Evolutionary conservation across 2,329 filamentous ascomycete species (phyloP).

Genomic region (Hyphodiscus sp.): DNA sequence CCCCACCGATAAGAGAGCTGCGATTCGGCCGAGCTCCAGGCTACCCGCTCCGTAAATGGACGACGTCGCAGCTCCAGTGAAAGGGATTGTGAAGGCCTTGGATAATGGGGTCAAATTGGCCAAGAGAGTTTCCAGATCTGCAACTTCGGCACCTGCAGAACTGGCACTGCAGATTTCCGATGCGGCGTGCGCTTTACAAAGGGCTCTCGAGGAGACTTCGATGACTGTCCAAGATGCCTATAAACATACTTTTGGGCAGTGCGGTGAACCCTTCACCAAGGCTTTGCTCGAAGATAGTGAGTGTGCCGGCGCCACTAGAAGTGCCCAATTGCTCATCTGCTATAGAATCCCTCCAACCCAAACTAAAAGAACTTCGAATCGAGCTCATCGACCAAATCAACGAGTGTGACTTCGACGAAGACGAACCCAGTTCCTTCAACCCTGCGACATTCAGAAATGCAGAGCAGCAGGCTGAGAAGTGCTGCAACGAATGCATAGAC

Average conservation of each 20-base stretch:
- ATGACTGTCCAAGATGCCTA: constrained; percentile 24
- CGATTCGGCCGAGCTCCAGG: constrained; percentile 5
- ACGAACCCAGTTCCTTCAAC: constrained; percentile 23
- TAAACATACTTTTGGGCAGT: constrained; percentile 14
- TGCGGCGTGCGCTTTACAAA: constrained; percentile 19
- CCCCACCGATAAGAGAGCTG: not conserved
- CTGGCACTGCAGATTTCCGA: constrained; percentile 24
- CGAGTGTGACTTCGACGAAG: constrained; percentile 24
- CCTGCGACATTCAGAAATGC: constrained; percentile 17
- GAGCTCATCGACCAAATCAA: constrained; percentile 25
- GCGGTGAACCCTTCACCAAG: constrained; percentile 20
- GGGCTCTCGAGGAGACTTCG: constrained; percentile 16
- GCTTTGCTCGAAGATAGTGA: constrained; percentile 24
- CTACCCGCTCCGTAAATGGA: constrained; percentile 13
- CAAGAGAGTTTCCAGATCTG: constrained; percentile 18
- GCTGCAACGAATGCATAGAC: constrained; percentile 18
- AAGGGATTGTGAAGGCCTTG: constrained; percentile 24
- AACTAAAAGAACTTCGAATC: constrained; percentile 24
- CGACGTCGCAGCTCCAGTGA: constrained; percentile 24
- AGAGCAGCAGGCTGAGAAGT: constrained; percentile 21
- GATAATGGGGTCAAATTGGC: constrained; percentile 25
- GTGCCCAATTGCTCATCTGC: not conserved
- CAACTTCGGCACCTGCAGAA: constrained; percentile 14
- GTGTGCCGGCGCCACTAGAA: constrained; percentile 3
- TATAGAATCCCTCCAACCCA: constrained; percentile 19